Base-by-base conservation (phyloP, 2,329 filamentous ascomycete species). In the Colletotrichum sp. region DNA sequence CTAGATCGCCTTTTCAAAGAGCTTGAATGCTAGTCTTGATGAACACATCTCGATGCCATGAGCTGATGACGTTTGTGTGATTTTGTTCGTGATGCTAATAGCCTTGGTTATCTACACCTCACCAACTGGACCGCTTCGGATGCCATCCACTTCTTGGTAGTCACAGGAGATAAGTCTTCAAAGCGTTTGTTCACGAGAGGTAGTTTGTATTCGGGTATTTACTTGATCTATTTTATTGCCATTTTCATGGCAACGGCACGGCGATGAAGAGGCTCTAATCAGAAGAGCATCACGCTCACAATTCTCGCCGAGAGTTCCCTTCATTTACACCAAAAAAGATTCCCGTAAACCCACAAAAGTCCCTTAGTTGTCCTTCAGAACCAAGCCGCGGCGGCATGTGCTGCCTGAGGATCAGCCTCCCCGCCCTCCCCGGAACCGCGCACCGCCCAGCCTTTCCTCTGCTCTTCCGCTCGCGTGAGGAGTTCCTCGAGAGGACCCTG, bases 11-110 rank as follows among this genome's bases (percentile, higher is more conserved):
- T 38, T 43, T 34, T 64, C 56, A 12, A 24, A 64, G 8, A 34
- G 38, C 18, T 68, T 24, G 30, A 64, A 70, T 52, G 66, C 66
- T 26, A 61, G 56, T 64, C 66, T 56, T 70, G 38, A 66, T 43
- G 26, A 66, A 70, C 21, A 26, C 24, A 16, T 18, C 34, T 64
- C 6, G n/a, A 48, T 48, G 43, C 10, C 43, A 13, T 52, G 43
- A 21, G 43, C 43, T 52, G 43, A 21, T 21, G 9, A 21, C 4
- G 6, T 52, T 21, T 21, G n/a, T 13, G 43, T 52, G n/a, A 52
- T 52, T 58, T 28, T 28, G 13, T 5, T 18, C 4, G 52, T 28
- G 24, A 18, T 28, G 26, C 24, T 58, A 28, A 1, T 58, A 0
- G 30, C 18, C n/a, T 21, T 52, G n/a, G 1, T 21, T 5, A 13